Evolutionary conservation across 176 grass and related monocot species (phyloP).

Genomic region (Ensete ventricosum): DNA sequence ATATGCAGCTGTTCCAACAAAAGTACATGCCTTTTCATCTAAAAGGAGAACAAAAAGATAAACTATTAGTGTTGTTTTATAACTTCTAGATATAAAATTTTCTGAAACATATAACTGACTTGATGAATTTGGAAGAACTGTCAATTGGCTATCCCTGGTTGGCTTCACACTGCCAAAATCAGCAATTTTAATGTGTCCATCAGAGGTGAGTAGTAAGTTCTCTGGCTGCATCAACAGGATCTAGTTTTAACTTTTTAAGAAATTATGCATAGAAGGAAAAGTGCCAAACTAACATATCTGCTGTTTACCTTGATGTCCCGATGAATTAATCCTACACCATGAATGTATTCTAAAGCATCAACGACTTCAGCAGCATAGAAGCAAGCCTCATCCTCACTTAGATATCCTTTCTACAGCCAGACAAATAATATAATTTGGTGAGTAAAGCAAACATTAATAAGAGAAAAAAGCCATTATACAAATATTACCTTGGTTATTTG

Average conservation of each 20-base stretch:
- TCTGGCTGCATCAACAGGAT: constrained; percentile 61
- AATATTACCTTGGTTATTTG: constrained; percentile 69
- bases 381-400: constrained; percentile 28
- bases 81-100: background rate
- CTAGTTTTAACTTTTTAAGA: background rate
- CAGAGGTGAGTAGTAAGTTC: constrained; percentile 80
- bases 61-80: background rate
- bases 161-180: constrained; percentile 99
- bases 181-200: constrained; percentile 93
- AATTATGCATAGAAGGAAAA: background rate
- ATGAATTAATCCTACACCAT: constrained; percentile 77
- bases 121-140: constrained; percentile 86
- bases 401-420: constrained; percentile 17
- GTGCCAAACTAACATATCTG: background rate
- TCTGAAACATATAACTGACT: constrained; percentile 27
- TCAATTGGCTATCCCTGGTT: constrained; percentile 65
- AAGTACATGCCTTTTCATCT: constrained; percentile 95
- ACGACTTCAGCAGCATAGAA: constrained; percentile 94
- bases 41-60: background rate
- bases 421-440: background rate
- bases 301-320: constrained; percentile 74
- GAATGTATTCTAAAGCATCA: constrained; percentile 85
- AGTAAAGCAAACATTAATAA: background rate
- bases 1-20: constrained; percentile 96
- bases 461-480: background rate